Conservation (phyloP, 73 alveolate genomes). For the Symbiodinium natans region DNA sequence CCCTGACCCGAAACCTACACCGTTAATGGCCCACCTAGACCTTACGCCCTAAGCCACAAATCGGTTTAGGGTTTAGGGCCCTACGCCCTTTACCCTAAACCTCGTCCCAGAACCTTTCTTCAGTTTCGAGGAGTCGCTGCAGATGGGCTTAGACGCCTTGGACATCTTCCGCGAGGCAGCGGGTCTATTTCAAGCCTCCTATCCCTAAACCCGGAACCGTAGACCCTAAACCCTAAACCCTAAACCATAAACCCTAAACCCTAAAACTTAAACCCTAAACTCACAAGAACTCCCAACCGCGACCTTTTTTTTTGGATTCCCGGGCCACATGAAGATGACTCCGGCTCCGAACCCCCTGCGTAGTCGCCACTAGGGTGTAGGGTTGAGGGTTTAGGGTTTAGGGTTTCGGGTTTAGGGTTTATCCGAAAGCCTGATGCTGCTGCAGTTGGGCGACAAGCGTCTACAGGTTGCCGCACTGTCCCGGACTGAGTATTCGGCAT, state of each 20-base stretch:
- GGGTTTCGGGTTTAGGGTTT: not conserved
- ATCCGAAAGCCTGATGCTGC: not conserved
- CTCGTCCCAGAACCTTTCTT: too few relatives aligned
- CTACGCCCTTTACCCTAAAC: not conserved
- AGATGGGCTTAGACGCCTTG: slow-evolving; percentile 84
- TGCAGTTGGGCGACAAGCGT: slow-evolving; percentile 92
- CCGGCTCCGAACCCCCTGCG: too few relatives aligned
- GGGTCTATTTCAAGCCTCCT: not conserved
- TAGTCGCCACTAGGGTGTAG: too few relatives aligned
- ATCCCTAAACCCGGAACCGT: not conserved
- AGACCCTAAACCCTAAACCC: not conserved
- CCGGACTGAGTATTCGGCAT: not conserved
- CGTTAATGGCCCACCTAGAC: too few relatives aligned
- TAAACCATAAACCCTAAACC: too few relatives aligned
- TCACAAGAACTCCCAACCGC: not conserved
- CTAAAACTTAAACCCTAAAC: not conserved
- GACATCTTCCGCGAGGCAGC: slow-evolving; percentile 57
- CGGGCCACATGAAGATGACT: too few relatives aligned
- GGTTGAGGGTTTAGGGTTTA: not conserved
- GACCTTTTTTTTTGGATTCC: not conserved
- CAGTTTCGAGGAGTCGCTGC: slow-evolving; percentile 36
- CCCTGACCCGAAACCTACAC: too few relatives aligned
- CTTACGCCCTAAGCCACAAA: too few relatives aligned
- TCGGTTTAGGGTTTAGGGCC: too few relatives aligned
- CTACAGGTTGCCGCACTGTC: slow-evolving; percentile 83